phyloP scores from a whole-genome alignment of 305 asterid species.

The Fraxinus albicans region DNA sequence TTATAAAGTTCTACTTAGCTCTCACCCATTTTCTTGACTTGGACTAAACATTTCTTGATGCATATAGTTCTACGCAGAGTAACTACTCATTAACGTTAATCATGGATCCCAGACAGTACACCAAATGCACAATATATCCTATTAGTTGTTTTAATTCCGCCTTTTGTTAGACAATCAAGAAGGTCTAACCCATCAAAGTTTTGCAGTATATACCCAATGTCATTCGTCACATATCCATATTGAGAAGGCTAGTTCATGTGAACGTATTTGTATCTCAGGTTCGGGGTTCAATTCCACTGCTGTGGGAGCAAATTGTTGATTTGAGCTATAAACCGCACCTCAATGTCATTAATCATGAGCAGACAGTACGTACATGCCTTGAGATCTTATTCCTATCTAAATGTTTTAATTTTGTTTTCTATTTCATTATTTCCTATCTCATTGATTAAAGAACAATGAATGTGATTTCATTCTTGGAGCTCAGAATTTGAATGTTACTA shows the following conservation, averaged over 20 bases:
- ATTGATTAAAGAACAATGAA: not conserved
- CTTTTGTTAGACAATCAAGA: not conserved
- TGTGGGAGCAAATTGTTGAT: constrained; percentile 89
- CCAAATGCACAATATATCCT: not conserved
- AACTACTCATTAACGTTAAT: not conserved
- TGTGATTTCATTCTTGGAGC: not conserved
- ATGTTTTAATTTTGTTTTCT: not conserved
- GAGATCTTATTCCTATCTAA: not conserved
- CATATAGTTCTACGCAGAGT: constrained; percentile 4
- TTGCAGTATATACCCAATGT: not conserved
- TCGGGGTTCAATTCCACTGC: constrained; percentile 57
- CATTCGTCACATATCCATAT: not conserved
- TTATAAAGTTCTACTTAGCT: not conserved
- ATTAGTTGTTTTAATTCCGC: not conserved
- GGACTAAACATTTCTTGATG: not conserved
- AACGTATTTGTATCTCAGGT: constrained; percentile 37
- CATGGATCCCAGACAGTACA: constrained; percentile 16
- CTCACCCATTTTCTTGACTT: not conserved
- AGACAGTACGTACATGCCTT: constrained; percentile 35
- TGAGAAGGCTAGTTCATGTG: not conserved
- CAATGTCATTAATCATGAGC: constrained; percentile 59
- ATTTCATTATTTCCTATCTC: not conserved
- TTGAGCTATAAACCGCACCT: constrained; percentile 95
- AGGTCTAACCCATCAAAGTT: not conserved
- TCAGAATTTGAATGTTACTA: not conserved